These are phyloP conservation scores for Blastobotrys raffinosifermentans DNA, from an alignment of 1,139 yeast genomes.

Conservation along the genomic window DNA sequence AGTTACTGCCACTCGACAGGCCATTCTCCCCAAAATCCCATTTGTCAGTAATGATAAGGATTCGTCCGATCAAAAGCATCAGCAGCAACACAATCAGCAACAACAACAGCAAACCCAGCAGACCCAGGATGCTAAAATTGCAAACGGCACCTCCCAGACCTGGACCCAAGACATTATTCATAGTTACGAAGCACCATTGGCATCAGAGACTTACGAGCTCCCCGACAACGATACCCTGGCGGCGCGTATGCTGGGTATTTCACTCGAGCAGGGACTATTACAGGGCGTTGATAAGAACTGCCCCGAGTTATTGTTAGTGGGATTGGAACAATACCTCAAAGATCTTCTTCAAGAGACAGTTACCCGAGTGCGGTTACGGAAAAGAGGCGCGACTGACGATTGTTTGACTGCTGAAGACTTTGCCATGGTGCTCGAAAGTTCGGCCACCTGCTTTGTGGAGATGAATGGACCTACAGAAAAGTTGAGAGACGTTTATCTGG, in stretches of 20 bases:
- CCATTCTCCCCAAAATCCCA: constrained; percentile 84
- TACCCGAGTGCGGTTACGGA: constrained; percentile 16
- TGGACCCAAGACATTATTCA: constrained; percentile 94
- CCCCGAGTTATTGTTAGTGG: constrained; percentile 69
- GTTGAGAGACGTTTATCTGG: constrained; percentile 29
- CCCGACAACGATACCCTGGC: constrained; percentile 74
- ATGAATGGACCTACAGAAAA: constrained; percentile 29
- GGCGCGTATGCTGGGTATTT: constrained; percentile 70
- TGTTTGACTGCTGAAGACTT: constrained; percentile 31
- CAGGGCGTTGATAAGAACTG: constrained; percentile 71
- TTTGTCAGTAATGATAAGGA: constrained; percentile 45
- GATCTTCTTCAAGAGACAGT: constrained; percentile 60
- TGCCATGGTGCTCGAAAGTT: constrained; percentile 26
- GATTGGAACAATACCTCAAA: constrained; percentile 74
- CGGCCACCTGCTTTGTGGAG: constrained; percentile 32
- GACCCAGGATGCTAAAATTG: constrained; percentile 8
- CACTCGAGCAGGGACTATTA: constrained; percentile 87
- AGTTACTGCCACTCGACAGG: constrained; percentile 74
- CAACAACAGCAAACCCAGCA: constrained; percentile 5
- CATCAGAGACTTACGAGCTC: constrained; percentile 70
- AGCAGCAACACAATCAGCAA: constrained; percentile 5
- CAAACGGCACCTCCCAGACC: constrained; percentile 32
- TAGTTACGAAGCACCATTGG: constrained; percentile 79
- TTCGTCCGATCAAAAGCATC: constrained; percentile 15
- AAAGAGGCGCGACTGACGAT: constrained; percentile 21